phyloP scores from a whole-genome alignment of 2,329 filamentous ascomycete species.

The Calycina herbarum region DNA sequence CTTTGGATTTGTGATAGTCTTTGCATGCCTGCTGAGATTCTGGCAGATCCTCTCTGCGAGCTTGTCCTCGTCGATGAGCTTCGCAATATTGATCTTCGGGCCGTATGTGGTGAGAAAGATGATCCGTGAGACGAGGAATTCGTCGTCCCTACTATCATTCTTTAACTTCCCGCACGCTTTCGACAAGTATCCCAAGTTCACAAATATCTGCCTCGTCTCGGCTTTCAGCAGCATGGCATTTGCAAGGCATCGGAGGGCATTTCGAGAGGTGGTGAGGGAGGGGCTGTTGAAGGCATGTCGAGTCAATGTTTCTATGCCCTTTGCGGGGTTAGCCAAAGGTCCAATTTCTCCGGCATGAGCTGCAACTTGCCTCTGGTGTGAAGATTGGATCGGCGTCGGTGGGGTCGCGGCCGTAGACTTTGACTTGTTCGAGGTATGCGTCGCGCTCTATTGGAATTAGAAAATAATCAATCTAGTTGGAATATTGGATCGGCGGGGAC shows the following conservation, averaged over 20 bases:
- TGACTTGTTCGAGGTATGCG: constrained; percentile 65
- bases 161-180: constrained; percentile 72
- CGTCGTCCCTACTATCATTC: constrained; percentile 75
- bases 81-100: constrained; percentile 64
- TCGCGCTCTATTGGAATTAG: constrained; percentile 56
- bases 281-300: constrained; percentile 71
- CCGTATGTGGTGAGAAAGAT: constrained; percentile 80
- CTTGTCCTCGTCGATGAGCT: constrained; percentile 64
- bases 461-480: neutral
- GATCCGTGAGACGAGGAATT: constrained; percentile 80
- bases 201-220: constrained; percentile 69
- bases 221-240: constrained; percentile 76
- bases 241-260: constrained; percentile 78
- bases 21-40: constrained; percentile 71
- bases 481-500: constrained; percentile 30
- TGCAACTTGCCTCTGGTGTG: constrained; percentile 62
- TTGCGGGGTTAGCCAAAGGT: neutral
- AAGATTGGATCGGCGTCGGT: constrained; percentile 79
- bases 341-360: neutral
- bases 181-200: constrained; percentile 66
- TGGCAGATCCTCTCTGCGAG: constrained; percentile 68
- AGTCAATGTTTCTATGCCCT: constrained; percentile 75
- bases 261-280: constrained; percentile 64
- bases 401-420: constrained; percentile 74
- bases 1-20: constrained; percentile 37